Evolutionary conservation across 768 basidiomycete species (phyloP).

Genomic region (Rhodotorula sphaerocarpa): DNA sequence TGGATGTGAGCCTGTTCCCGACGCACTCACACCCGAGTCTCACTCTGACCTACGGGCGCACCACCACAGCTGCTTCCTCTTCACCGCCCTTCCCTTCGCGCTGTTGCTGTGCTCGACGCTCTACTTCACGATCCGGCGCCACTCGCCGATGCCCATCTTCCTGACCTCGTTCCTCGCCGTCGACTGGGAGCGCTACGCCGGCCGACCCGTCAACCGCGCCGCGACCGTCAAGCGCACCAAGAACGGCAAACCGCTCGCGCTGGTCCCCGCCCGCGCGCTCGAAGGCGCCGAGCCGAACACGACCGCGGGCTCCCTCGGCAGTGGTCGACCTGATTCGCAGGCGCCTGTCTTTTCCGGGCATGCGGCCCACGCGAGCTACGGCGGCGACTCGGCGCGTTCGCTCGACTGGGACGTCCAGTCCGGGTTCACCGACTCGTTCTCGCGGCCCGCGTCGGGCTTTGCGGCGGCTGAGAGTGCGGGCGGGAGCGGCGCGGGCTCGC

Average conservation of each 20-base stretch:
- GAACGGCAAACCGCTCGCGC: neutral
- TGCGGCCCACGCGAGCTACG: neutral
- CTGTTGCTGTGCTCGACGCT: slow-evolving; percentile 21
- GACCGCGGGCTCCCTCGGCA: neutral
- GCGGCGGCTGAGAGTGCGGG: neutral
- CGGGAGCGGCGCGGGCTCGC: no score
- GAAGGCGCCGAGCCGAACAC: neutral
- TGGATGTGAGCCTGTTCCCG: neutral
- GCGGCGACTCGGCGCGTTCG: neutral
- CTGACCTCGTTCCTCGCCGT: slow-evolving; percentile 19
- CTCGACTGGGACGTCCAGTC: slow-evolving; percentile 25
- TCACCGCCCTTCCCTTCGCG: slow-evolving; percentile 16
- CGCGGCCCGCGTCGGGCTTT: neutral
- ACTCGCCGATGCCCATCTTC: slow-evolving; percentile 19
- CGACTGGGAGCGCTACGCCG: slow-evolving; percentile 27
- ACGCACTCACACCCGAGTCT: neutral
- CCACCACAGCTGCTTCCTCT: slow-evolving; percentile 17
- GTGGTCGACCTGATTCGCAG: neutral
- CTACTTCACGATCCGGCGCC: slow-evolving; percentile 27
- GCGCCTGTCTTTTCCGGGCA: neutral
- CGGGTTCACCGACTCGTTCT: neutral
- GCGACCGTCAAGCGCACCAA: slow-evolving; percentile 13
- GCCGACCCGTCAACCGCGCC: slow-evolving; percentile 24
- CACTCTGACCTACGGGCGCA: neutral
- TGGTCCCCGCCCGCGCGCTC: neutral